Evolutionary conservation across 1,139 yeast species (phyloP).

Genomic region (Hemisphaericaspora xylofermentans): DNA sequence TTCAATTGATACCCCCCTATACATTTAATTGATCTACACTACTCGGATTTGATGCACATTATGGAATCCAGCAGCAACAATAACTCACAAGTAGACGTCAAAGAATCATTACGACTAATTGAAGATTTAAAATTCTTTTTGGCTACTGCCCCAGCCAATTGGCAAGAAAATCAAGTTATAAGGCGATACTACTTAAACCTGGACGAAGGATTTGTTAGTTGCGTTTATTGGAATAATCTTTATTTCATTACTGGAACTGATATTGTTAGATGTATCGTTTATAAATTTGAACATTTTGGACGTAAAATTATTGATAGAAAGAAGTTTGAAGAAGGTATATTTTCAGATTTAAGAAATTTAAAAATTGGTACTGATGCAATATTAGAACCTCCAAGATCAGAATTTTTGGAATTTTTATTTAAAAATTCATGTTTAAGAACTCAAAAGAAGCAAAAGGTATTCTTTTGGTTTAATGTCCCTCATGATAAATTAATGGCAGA

Average conservation of each 20-base stretch:
- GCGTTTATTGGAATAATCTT: conserved; percentile 89
- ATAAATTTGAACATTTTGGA: conserved; percentile 88
- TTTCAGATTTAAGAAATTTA: conserved; percentile 82
- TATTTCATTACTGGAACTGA: conserved; percentile 95
- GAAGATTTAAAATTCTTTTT: conserved; percentile 81
- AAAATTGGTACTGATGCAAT: conserved; percentile 89
- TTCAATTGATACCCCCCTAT: too few species aligned
- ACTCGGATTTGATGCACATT: too few species aligned
- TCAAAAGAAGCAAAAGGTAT: conserved; percentile 95
- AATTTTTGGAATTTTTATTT: conserved; percentile 79
- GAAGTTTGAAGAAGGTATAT: conserved; percentile 95
- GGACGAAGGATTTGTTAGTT: conserved; percentile 87
- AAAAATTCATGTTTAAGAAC: conserved; percentile 88
- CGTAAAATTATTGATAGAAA: conserved; percentile 80
- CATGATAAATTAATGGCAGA: conserved; percentile 92
- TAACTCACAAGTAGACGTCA: conserved; percentile 21
- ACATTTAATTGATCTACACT: too few species aligned
- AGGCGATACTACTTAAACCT: conserved; percentile 82
- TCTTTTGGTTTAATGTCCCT: conserved; percentile 94
- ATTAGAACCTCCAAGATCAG: conserved; percentile 84
- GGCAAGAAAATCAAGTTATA: conserved; percentile 88
- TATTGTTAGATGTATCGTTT: conserved; percentile 87
- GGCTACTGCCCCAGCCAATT: conserved; percentile 91
- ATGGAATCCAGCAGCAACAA: neutral
- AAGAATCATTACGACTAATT: conserved; percentile 59